A percentile compares a stretch with the other conserved stretches of the same genome.
Evolutionary conservation across 1,284 basidiomycete species (phyloP).

Genomic region (Austropuccinia psidii): DNA sequence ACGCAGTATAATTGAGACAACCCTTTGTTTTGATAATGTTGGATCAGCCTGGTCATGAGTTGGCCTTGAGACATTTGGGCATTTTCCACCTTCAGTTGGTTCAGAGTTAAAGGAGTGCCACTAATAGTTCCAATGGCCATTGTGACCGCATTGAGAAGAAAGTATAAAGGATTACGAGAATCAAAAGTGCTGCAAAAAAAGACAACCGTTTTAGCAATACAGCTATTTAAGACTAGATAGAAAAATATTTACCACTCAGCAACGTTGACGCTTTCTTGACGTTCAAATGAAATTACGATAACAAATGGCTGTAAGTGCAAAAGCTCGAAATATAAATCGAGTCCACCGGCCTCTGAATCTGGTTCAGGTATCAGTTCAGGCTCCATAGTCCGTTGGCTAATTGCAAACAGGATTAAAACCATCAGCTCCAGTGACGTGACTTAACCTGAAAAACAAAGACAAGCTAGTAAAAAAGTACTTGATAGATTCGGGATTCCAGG

Average conservation of each 20-base stretch:
- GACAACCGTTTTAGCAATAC: background rate
- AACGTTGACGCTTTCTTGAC: constrained; percentile 83
- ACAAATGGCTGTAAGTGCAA: constrained; percentile 94
- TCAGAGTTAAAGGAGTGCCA: constrained; percentile 90
- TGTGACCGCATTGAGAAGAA: constrained; percentile 85
- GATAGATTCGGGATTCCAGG: constrained; percentile 64
- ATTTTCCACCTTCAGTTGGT: constrained; percentile 89
- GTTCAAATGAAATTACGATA: constrained; percentile 90
- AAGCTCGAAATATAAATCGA: constrained; percentile 90
- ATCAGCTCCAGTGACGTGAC: too few species aligned
- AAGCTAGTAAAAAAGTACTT: background rate
- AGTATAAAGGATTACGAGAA: constrained; percentile 83
- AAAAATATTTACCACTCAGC: constrained; percentile 70
- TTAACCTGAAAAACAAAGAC: background rate
- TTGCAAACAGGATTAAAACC: too few species aligned
- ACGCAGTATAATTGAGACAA: constrained; percentile 91
- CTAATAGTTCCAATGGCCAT: constrained; percentile 98
- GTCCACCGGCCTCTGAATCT: constrained; percentile 55
- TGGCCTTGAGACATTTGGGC: constrained; percentile 79
- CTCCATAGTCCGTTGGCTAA: constrained; percentile 67
- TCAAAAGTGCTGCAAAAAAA: constrained; percentile 55
- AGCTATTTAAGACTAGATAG: background rate
- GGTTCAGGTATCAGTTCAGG: constrained; percentile 75
- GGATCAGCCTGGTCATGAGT: constrained; percentile 71
- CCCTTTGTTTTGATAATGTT: constrained; percentile 92